phyloP scores from a whole-genome alignment of 768 basidiomycete genomes.

The Rhodotorula paludigena region DNA sequence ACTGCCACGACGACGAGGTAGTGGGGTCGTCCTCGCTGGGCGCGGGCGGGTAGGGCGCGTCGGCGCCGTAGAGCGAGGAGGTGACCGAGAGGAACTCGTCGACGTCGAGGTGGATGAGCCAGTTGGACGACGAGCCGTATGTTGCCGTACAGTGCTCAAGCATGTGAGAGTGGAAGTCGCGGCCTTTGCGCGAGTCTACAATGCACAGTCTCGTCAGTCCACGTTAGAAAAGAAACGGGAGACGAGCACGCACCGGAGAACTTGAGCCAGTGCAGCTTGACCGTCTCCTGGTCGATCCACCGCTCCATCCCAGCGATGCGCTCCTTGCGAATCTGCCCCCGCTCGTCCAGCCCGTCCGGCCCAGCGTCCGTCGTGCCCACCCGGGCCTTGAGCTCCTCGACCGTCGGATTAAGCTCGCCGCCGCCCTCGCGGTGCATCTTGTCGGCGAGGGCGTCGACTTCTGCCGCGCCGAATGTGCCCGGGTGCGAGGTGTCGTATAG shows the following conservation, averaged over 20 bases:
- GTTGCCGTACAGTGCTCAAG: constrained; percentile 17
- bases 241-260: constrained; percentile 16
- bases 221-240: accelerated
- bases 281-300: constrained; percentile 34
- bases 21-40: not conserved
- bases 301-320: constrained; percentile 23
- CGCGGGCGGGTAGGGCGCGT: not conserved
- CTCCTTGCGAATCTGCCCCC: constrained; percentile 16
- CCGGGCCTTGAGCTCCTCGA: constrained; percentile 30
- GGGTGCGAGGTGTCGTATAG: constrained; percentile 32
- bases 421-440: constrained; percentile 20
- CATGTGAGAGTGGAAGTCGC: constrained; percentile 23
- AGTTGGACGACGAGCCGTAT: constrained; percentile 16
- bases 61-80: constrained; percentile 6
- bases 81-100: constrained; percentile 32
- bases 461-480: constrained; percentile 29
- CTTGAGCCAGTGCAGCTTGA: constrained; percentile 30
- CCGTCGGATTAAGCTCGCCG: constrained; percentile 31
- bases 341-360: constrained; percentile 21
- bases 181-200: not conserved
- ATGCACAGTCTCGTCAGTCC: not conserved
- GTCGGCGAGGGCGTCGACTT: constrained; percentile 32
- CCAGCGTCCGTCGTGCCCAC: constrained; percentile 6
- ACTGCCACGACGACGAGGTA: not conserved
- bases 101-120: constrained; percentile 33